Evolutionary conservation across 2,329 filamentous ascomycete species (phyloP).

Genomic region (Pestalotiopsis sp.): DNA sequence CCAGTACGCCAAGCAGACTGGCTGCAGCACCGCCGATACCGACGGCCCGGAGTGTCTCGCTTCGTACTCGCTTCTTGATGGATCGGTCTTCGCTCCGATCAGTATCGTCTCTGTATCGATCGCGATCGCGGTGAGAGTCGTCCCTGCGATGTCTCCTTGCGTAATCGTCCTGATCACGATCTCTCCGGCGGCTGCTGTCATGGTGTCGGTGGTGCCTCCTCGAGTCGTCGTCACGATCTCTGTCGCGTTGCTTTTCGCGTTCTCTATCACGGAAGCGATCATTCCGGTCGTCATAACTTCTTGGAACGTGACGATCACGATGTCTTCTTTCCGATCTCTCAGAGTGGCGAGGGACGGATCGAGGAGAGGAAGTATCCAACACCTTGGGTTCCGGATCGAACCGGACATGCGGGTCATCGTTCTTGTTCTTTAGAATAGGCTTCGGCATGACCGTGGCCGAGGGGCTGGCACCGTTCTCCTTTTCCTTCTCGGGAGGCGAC

Average conservation of each 20-base stretch:
- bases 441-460: slow-evolving; percentile 49
- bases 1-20: slow-evolving; percentile 59
- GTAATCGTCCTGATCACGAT: slow-evolving; percentile 37
- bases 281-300: slow-evolving; percentile 20
- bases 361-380: slow-evolving; percentile 41
- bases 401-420: slow-evolving; percentile 55
- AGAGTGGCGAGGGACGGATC: slow-evolving; percentile 33
- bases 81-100: slow-evolving; percentile 35
- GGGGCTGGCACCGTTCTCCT: slow-evolving; percentile 28
- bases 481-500: slow-evolving; percentile 30
- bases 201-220: slow-evolving; percentile 48
- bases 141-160: neutral
- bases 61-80: slow-evolving; percentile 48
- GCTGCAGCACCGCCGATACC: slow-evolving; percentile 64
- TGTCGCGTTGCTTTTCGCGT: slow-evolving; percentile 30
- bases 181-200: slow-evolving; percentile 44
- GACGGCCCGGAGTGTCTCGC: slow-evolving; percentile 58
- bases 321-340: slow-evolving; percentile 25
- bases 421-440: slow-evolving; percentile 64
- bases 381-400: slow-evolving; percentile 48
- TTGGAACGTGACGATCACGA: slow-evolving; percentile 27
- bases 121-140: slow-evolving; percentile 39
- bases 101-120: slow-evolving; percentile 32
- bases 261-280: slow-evolving; percentile 27
- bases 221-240: slow-evolving; percentile 41